A percentile compares a stretch with the other conserved stretches of the same genome.
These are phyloP conservation scores for Zymoseptoria passerinii DNA, from an alignment of 2,329 filamentous ascomycete species.

Conservation along the genomic window DNA sequence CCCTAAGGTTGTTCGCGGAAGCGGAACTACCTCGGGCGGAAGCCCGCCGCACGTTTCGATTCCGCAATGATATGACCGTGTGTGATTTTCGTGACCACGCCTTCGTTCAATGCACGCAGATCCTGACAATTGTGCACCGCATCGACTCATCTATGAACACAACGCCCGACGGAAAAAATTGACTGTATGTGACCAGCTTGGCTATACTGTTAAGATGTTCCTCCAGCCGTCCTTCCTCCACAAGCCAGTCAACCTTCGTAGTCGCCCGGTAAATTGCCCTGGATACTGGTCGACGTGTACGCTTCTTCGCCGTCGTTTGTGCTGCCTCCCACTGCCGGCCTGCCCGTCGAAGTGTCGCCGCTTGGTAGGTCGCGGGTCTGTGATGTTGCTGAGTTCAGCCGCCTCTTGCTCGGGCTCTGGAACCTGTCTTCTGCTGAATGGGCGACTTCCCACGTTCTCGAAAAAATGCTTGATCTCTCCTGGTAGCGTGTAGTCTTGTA, in stretches of 20 bases:
- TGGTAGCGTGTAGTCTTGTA: background rate
- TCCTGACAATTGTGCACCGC: background rate
- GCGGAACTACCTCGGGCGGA: background rate
- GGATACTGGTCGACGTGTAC: background rate
- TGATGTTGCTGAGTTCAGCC: background rate
- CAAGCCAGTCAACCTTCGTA: constrained; percentile 1
- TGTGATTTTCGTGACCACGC: background rate
- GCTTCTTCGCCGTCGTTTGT: background rate
- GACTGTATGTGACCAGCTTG: background rate
- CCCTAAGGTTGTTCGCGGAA: background rate
- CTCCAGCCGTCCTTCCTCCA: constrained; percentile 2
- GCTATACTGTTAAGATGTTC: background rate
- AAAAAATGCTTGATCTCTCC: background rate
- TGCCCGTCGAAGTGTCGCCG: background rate
- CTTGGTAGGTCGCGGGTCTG: background rate
- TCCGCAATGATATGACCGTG: background rate
- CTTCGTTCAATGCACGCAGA: background rate
- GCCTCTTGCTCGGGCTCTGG: background rate
- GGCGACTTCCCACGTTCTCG: background rate
- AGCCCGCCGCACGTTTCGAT: background rate
- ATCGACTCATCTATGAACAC: background rate
- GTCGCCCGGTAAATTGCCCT: background rate
- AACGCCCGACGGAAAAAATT: too few relatives aligned
- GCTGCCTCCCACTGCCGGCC: background rate
- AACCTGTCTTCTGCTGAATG: background rate